A percentile compares a stretch with the other conserved stretches of the same genome.
These are phyloP conservation scores for Citrullus amarus DNA, from an alignment of 306 rosid genomes.

Conservation along the genomic window DNA sequence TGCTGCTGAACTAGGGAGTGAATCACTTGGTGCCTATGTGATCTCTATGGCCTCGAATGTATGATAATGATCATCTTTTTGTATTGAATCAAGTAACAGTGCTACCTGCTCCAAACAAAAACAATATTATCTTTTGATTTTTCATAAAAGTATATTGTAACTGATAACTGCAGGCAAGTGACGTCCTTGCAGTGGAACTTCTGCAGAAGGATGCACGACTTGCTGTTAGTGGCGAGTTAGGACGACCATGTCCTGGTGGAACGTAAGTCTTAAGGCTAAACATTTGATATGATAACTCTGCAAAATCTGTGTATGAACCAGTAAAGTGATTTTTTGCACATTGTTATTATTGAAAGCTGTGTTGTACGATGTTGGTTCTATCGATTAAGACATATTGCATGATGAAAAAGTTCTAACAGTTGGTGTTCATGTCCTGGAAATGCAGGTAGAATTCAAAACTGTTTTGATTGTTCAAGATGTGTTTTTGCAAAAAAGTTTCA, in stretches of 20 bases:
- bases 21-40: slow-evolving; percentile 88
- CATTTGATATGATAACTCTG: neutral
- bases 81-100: neutral
- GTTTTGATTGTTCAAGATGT: neutral
- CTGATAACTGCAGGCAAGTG: slow-evolving; percentile 66
- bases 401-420: neutral
- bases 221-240: slow-evolving; percentile 65
- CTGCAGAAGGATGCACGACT: slow-evolving; percentile 90
- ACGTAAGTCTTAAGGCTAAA: slow-evolving; percentile 45
- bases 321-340: neutral
- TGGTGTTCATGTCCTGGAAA: neutral
- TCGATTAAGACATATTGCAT: neutral
- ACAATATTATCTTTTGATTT: neutral
- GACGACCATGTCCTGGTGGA: slow-evolving; percentile 83
- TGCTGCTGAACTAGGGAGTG: slow-evolving; percentile 85
- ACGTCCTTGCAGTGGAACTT: slow-evolving; percentile 94
- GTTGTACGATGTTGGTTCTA: neutral
- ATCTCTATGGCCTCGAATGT: slow-evolving; percentile 94
- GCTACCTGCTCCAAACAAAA: slow-evolving; percentile 1
- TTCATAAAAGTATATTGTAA: neutral
- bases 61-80: slow-evolving; percentile 7
- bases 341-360: neutral
- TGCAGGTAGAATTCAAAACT: neutral
- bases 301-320: neutral
- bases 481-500: neutral